Conservation (phyloP, 257 asterid species). For the Plantago ovata region DNA sequence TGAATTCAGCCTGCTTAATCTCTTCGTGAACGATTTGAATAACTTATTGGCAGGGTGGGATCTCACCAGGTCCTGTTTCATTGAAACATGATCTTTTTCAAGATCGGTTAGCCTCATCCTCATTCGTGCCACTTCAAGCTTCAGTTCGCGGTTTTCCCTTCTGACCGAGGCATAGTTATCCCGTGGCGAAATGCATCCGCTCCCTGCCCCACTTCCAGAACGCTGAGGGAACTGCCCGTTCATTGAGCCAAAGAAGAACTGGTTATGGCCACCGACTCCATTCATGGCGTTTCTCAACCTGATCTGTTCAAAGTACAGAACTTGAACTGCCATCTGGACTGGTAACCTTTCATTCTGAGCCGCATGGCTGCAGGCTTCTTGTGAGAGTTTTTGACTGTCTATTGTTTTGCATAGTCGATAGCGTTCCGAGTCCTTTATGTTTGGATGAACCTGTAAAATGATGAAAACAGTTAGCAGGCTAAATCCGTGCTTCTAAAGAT, state of each 20-base stretch:
- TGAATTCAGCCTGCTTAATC: conserved; percentile 57
- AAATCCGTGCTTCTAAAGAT: neutral
- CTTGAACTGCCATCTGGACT: conserved; percentile 95
- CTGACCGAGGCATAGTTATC: conserved; percentile 96
- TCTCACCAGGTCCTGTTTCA: conserved; percentile 83
- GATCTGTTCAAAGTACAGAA: conserved; percentile 88
- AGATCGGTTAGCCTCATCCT: conserved; percentile 94
- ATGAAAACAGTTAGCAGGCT: neutral
- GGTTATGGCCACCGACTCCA: conserved; percentile 70
- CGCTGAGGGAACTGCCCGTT: conserved; percentile 66
- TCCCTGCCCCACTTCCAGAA: conserved; percentile 82
- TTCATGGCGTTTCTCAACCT: conserved; percentile 90
- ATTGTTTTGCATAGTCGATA: conserved; percentile 84
- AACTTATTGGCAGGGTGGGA: conserved; percentile 67
- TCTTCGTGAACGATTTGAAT: conserved; percentile 70
- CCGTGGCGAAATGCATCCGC: conserved; percentile 92
- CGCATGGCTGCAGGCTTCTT: conserved; percentile 99
- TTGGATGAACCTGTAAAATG: conserved; percentile 76
- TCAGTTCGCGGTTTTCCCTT: conserved; percentile 85
- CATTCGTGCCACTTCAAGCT: conserved; percentile 94
- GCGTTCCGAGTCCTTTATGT: conserved; percentile 82
- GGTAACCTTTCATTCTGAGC: conserved; percentile 94
- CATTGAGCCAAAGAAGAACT: conserved; percentile 59
- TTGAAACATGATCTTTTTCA: conserved; percentile 88
- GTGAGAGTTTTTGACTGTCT: conserved; percentile 79